Evolutionary conservation across 495 filamentous ascomycete species (phyloP), one percentile per base, ranked within the genome.

Genomic region (Thermothielavioides terrestris): DNA sequence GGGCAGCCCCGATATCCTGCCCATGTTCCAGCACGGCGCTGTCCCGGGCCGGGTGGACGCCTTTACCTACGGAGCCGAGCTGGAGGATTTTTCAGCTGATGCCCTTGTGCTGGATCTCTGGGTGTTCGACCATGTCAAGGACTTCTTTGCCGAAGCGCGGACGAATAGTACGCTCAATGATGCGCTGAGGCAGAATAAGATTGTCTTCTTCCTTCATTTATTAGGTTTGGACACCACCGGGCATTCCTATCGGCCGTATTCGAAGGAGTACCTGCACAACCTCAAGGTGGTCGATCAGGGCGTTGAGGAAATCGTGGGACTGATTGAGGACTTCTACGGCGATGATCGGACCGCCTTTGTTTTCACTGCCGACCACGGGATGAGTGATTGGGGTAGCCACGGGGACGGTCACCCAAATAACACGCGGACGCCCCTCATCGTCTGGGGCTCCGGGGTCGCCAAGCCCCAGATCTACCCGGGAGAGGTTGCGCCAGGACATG

Each of bases 371-470:
- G 92, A 99, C 57, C 92, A 99, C 69, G 92, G 92, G 10, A 99
- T 99, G 91, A 95, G 86, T 61, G 94, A 99, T 68, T 94, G 86
- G 85, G 92, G 92, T 11, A 95, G 88, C 53, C 92, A 99, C 61
- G 92, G 92, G 36, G 92, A 99, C 63, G 92, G 92, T 18, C 92
- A 99, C 68, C 92, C 92, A 1, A 88, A 99, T 62, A 99, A 99
- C 56, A 99, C 92, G 2, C 77, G 92, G 25, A 99, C 92, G 20
- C 92, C 92, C 10, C 72, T 99, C 9, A 86, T 99, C 60, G 85
- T 75, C 14, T 99, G 92, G 92, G 92, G 92, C 9, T 89, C 92
- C 47, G 92, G 92, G 22, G 83, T 97, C 30, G 88, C 88, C 21
- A 79, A 76, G 60, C 92, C 92, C 11, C 67, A 79, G 31, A 69